Base-by-base conservation (phyloP, 192 early-diverging fungal genomes). In the Linnemannia exigua region DNA sequence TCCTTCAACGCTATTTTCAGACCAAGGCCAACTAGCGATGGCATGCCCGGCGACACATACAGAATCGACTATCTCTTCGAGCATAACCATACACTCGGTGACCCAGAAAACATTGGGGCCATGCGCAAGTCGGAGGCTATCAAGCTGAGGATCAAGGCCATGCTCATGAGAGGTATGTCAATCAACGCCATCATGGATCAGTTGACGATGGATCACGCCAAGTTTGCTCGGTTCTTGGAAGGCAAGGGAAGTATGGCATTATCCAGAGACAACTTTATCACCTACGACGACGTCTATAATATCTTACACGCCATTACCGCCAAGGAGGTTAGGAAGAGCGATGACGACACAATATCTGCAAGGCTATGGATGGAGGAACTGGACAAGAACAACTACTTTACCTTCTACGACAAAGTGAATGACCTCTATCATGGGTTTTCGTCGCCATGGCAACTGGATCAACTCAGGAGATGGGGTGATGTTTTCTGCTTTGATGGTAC, bases 271-370 rank as follows among this genome's bases (percentile, higher is more conserved):
- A 52, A 76, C 37, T 82, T 48, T 44, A 72, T 76, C 48, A 75
- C 79, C 4, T 80, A 80, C 20, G 72, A 80, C 66, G 79, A 80
- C 38, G 79, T 80, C 3, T 75, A 81, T 54, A 50, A 50, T 12
- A 50, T 50, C 48, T 50, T 50, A 19, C 14, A 50, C 48, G 15
- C 48, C 15, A 50, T 50, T 50, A 50, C 48, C 11, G 48, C 48
- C 48, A 16, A 50, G 48, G 48, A 50, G 17, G 44, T 46, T 12
- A 46, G 44, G 44, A 50, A 50, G 8, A 50, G 48, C 48, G 17
- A 50, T 12, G 48, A 50, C 15, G 48, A 50, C 15, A 50, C 14
- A 12, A 50, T 50, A 50, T 50, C 48, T 12, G 48, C 15, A 16
- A 50, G 25, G 19, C 38, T 51, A 25, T 80, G 79, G 63, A 80